Percentiles rank a stretch among this genome's conserved stretches.
Evolutionary conservation across 768 basidiomycete species (phyloP).

Genomic region (Tubosaeta brunneosetosa): DNA sequence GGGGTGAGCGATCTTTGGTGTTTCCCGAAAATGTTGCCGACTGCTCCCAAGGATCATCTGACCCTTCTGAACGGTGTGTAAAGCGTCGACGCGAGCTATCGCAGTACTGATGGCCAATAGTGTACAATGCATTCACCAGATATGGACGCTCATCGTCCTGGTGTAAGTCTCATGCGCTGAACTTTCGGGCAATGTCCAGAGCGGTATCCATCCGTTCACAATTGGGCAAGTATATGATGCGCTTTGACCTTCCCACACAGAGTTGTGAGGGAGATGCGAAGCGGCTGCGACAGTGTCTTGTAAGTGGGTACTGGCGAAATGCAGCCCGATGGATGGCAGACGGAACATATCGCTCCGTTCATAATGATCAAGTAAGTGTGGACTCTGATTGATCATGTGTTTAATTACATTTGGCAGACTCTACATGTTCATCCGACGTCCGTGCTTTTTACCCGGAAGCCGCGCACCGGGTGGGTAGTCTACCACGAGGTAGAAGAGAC

Average conservation of each 20-base stretch:
- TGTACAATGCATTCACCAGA: slow-evolving; percentile 87
- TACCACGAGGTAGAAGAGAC: slow-evolving; percentile 97
- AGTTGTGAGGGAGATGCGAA: slow-evolving; percentile 89
- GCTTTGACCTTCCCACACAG: slow-evolving; percentile 75
- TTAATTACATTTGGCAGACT: slow-evolving; percentile 41
- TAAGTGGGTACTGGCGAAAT: slow-evolving; percentile 92
- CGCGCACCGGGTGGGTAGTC: slow-evolving; percentile 88
- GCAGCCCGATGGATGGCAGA: slow-evolving; percentile 88
- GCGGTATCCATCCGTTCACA: slow-evolving; percentile 95
- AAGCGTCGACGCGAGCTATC: neutral
- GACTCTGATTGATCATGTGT: neutral
- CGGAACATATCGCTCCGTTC: slow-evolving; percentile 86
- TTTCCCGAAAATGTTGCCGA: neutral
- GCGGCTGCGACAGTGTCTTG: slow-evolving; percentile 80
- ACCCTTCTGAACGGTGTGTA: slow-evolving; percentile 82
- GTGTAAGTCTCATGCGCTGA: slow-evolving; percentile 90
- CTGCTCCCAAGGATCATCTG: slow-evolving; percentile 72
- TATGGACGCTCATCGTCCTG: slow-evolving; percentile 83
- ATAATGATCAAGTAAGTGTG: slow-evolving; percentile 70
- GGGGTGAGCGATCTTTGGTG: slow-evolving; percentile 53
- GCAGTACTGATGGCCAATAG: slow-evolving; percentile 39
- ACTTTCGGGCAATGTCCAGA: slow-evolving; percentile 90
- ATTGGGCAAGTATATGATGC: slow-evolving; percentile 89
- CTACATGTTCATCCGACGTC: slow-evolving; percentile 92
- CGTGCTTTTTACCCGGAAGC: slow-evolving; percentile 89